Percentiles rank a stretch among this genome's conserved stretches.
These are phyloP conservation scores for Vanderwaltozyma yarrowii DNA, from an alignment of 805 yeast species.

Conservation along the genomic window DNA sequence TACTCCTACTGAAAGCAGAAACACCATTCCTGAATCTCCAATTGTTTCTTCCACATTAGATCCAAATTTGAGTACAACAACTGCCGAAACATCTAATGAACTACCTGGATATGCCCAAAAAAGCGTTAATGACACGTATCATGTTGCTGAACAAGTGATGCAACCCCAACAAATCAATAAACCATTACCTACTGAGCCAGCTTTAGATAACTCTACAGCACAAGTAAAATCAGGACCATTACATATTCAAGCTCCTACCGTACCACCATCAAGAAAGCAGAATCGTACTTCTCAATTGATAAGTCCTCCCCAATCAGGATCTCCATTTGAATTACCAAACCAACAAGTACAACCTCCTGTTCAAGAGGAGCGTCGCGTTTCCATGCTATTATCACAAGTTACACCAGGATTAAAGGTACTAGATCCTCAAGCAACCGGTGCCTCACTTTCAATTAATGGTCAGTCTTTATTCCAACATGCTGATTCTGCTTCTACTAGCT, in stretches of 20 bases:
- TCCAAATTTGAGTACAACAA: too few species aligned
- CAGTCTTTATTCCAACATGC: conserved; percentile 40
- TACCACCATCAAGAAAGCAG: conserved; percentile 47
- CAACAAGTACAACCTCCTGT: neutral
- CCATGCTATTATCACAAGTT: conserved; percentile 12
- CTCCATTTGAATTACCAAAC: conserved; percentile 5
- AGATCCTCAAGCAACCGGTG: conserved; percentile 36
- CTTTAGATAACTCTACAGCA: neutral
- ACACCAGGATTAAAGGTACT: conserved; percentile 23
- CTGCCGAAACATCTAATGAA: neutral
- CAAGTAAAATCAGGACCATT: conserved; percentile 7
- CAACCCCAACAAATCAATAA: conserved; percentile 5
- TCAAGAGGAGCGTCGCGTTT: conserved; percentile 3
- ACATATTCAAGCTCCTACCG: conserved; percentile 38
- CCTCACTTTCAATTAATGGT: conserved; percentile 24
- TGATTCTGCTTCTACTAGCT: conserved; percentile 28
- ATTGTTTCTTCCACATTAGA: neutral
- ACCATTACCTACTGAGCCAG: conserved; percentile 2
- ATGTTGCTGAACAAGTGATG: too few species aligned
- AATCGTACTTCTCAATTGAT: neutral
- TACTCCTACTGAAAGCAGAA: neutral
- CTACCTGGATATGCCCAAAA: neutral
- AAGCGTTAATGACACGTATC: neutral
- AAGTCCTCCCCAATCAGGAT: conserved; percentile 3
- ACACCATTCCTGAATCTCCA: neutral